A percentile compares a stretch with the other conserved stretches of the same genome.
phyloP scores from a whole-genome alignment of 805 yeast species.

The Schwanniomyces sp. region DNA sequence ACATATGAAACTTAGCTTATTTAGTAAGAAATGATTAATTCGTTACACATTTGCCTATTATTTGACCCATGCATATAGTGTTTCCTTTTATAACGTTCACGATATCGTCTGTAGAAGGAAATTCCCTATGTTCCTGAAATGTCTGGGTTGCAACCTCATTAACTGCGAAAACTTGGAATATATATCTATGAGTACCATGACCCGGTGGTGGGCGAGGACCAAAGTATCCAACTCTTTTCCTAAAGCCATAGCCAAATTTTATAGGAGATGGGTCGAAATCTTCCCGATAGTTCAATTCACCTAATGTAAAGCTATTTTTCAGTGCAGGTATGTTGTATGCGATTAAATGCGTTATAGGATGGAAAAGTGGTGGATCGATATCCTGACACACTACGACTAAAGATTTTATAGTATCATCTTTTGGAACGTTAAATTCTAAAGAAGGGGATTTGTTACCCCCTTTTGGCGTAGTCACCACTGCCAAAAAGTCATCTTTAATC shows the following conservation, averaged over 20 bases:
- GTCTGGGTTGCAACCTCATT: constrained; percentile 9
- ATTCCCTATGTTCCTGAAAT: neutral
- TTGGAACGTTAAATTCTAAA: constrained; percentile 3
- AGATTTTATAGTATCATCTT: constrained; percentile 5
- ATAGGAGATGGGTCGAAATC: neutral
- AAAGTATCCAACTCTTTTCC: constrained; percentile 5
- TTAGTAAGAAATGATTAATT: neutral
- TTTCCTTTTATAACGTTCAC: neutral
- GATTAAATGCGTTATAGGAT: constrained; percentile 10
- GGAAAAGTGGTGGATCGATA: constrained; percentile 11
- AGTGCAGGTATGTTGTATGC: constrained; percentile 10
- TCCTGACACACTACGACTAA: constrained; percentile 12
- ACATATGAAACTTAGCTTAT: too few relatives aligned
- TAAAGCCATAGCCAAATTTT: constrained; percentile 7
- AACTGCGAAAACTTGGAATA: constrained; percentile 13
- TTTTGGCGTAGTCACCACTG: neutral
- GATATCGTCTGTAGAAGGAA: neutral
- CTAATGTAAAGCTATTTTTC: neutral
- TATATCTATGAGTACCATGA: constrained; percentile 14
- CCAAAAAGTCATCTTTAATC: constrained; percentile 6
- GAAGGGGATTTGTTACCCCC: constrained; percentile 9
- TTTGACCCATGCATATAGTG: neutral
- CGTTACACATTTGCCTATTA: neutral
- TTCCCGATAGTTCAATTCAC: constrained; percentile 3
- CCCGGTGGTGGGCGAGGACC: constrained; percentile 13